Conservation (phyloP, 257 asterid genomes). For the Solanum pinnatisectum region DNA sequence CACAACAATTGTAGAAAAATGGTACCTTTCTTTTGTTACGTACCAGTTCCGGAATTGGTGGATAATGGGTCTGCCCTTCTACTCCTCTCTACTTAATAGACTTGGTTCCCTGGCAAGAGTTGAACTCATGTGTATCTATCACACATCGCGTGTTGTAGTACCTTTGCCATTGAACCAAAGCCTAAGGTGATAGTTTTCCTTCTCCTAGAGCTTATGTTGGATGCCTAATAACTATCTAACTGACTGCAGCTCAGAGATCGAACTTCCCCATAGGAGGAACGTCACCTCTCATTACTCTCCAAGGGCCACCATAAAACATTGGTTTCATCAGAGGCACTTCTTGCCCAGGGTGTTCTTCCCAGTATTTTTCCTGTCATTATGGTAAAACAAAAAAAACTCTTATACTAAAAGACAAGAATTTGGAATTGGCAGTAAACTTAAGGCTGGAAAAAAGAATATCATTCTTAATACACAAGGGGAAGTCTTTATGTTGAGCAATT, state of each 20-base stretch:
- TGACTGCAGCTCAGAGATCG: not conserved
- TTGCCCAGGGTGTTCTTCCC: conserved; percentile 93
- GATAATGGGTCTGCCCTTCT: not conserved
- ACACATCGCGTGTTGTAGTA: not conserved
- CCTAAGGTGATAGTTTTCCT: not conserved
- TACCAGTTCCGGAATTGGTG: not conserved
- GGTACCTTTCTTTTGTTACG: not conserved
- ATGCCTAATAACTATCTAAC: not conserved
- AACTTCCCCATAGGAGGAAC: conserved; percentile 35
- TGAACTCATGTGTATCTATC: not conserved
- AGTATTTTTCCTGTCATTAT: conserved; percentile 62
- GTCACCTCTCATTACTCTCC: conserved; percentile 83
- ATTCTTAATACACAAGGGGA: no score
- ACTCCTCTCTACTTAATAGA: not conserved
- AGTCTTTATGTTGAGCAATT: not conserved
- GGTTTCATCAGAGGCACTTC: conserved; percentile 85
- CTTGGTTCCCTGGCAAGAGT: not conserved
- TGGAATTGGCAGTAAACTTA: not conserved
- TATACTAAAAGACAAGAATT: not conserved
- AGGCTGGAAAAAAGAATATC: not conserved
- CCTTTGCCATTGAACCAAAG: not conserved
- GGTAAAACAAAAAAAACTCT: not conserved
- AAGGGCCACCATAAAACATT: conserved; percentile 76
- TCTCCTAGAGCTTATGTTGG: not conserved
- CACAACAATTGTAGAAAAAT: not conserved